A percentile compares a stretch with the other conserved stretches of the same genome.
These are phyloP conservation scores for Tremella mesenterica DNA, from an alignment of 768 basidiomycete genomes.

Conservation along the genomic window DNA sequence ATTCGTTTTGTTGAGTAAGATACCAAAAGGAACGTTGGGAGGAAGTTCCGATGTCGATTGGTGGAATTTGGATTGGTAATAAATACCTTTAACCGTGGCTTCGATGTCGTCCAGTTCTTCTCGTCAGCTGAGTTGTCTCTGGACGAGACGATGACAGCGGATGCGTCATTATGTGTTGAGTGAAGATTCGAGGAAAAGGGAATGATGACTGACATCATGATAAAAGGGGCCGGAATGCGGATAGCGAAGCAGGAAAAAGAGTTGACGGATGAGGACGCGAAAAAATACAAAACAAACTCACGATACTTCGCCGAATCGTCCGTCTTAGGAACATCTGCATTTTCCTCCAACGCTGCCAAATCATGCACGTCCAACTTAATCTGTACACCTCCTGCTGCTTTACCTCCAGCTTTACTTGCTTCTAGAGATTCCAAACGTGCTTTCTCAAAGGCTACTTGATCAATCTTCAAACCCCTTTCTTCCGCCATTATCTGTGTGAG, in stretches of 20 bases:
- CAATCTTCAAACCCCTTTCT: constrained; percentile 73
- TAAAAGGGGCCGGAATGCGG: too few relatives aligned
- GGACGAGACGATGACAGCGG: constrained; percentile 9
- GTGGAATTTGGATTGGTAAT: constrained; percentile 68
- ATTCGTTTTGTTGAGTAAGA: constrained; percentile 83
- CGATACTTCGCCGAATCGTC: constrained; percentile 88
- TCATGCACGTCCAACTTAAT: constrained; percentile 96
- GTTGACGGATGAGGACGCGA: too few relatives aligned
- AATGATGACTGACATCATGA: too few relatives aligned
- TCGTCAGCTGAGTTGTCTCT: not conserved
- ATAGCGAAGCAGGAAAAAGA: too few relatives aligned
- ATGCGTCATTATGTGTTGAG: too few relatives aligned
- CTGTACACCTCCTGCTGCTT: constrained; percentile 50
- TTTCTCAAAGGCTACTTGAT: constrained; percentile 77
- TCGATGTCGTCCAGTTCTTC: constrained; percentile 68
- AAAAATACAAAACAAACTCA: too few relatives aligned
- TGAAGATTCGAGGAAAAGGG: too few relatives aligned
- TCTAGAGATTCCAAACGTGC: constrained; percentile 83
- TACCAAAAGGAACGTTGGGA: constrained; percentile 62
- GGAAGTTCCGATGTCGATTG: constrained; percentile 60
- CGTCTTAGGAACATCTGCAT: constrained; percentile 71
- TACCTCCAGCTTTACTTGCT: constrained; percentile 73
- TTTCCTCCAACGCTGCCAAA: constrained; percentile 73
- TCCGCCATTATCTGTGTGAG: constrained; percentile 95
- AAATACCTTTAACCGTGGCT: constrained; percentile 72